Evolutionary conservation across 2,329 filamentous ascomycete species (phyloP).

Genomic region (Drechslerella dactyloides): DNA sequence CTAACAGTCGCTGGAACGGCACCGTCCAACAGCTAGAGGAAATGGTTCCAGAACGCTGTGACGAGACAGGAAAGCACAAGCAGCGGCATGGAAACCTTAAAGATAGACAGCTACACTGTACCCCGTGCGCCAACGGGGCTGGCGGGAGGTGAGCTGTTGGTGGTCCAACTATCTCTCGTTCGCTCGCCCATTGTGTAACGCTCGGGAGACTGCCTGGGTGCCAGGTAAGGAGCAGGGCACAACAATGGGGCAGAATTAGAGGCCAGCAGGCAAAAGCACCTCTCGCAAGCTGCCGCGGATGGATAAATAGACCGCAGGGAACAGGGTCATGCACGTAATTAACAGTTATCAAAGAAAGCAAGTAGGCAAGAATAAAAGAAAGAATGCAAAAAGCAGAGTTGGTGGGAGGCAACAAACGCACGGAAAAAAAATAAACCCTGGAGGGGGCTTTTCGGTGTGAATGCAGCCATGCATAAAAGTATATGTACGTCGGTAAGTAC

Average conservation of each 20-base stretch:
- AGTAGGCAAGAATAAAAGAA: not conserved
- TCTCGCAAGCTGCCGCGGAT: conserved; percentile 4
- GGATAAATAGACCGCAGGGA: conserved; percentile 15
- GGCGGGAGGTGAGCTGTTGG: conserved; percentile 36
- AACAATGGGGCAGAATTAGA: not conserved
- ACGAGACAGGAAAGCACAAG: conserved; percentile 7
- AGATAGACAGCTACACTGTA: conserved; percentile 9
- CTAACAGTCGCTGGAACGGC: not conserved
- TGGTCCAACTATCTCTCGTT: conserved; percentile 4
- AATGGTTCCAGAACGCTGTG: conserved; percentile 1
- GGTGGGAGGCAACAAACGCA: conserved; percentile 1
- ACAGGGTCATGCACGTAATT: conserved; percentile 9
- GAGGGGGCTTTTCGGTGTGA: not conserved
- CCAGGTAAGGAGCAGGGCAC: not conserved
- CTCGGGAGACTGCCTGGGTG: too few relatives aligned
- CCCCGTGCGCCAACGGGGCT: conserved; percentile 33
- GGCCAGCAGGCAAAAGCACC: not conserved
- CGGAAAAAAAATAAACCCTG: not conserved
- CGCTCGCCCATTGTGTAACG: conserved; percentile 37
- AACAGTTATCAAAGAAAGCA: not conserved
- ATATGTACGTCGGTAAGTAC: conserved; percentile 11
- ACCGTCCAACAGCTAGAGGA: not conserved
- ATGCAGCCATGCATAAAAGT: conserved; percentile 13
- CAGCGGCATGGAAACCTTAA: not conserved
- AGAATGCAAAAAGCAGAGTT: not conserved